phyloP scores from a whole-genome alignment of 192 early-diverging fungal species.

The Glomus cerebriforme region DNA sequence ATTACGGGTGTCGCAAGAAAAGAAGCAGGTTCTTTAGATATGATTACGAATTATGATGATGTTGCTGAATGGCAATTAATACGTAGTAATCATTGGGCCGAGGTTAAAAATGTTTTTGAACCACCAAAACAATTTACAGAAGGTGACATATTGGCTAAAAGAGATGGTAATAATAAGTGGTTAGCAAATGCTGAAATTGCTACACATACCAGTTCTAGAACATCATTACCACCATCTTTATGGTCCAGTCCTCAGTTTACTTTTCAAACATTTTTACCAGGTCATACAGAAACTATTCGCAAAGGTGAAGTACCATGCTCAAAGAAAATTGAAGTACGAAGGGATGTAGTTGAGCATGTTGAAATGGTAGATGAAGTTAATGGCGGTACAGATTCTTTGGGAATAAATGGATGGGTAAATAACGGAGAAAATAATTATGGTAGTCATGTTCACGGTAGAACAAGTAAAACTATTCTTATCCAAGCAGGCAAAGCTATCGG shows the following conservation, averaged over 20 bases:
- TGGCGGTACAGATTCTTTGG: slow-evolving; percentile 20
- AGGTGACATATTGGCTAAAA: slow-evolving; percentile 4
- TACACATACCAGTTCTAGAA: slow-evolving; percentile 42
- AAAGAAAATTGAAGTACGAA: slow-evolving; percentile 46
- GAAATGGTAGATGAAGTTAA: slow-evolving; percentile 45
- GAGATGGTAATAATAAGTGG: slow-evolving; percentile 38
- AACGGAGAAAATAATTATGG: background rate
- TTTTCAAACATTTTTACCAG: slow-evolving; percentile 49
- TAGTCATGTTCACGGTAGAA: background rate
- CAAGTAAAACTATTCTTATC: slow-evolving; percentile 6
- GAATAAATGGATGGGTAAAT: slow-evolving; percentile 14
- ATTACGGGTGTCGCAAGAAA: slow-evolving; percentile 10
- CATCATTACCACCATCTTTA: slow-evolving; percentile 43
- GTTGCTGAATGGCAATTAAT: slow-evolving; percentile 59
- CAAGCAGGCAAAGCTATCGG: slow-evolving; percentile 15
- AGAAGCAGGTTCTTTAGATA: slow-evolving; percentile 48
- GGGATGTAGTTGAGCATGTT: slow-evolving; percentile 37
- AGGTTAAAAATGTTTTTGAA: slow-evolving; percentile 43
- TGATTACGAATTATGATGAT: slow-evolving; percentile 55
- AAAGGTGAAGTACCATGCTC: slow-evolving; percentile 45
- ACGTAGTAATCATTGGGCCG: slow-evolving; percentile 48
- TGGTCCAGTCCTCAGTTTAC: slow-evolving; percentile 55
- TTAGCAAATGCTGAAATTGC: slow-evolving; percentile 56
- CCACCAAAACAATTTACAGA: slow-evolving; percentile 4
- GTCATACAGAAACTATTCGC: slow-evolving; percentile 37